Evolutionary conservation across 2,329 filamentous ascomycete species (phyloP), one percentile per base, ranked within the genome.

Genomic region (Cercospora nicotianae): DNA sequence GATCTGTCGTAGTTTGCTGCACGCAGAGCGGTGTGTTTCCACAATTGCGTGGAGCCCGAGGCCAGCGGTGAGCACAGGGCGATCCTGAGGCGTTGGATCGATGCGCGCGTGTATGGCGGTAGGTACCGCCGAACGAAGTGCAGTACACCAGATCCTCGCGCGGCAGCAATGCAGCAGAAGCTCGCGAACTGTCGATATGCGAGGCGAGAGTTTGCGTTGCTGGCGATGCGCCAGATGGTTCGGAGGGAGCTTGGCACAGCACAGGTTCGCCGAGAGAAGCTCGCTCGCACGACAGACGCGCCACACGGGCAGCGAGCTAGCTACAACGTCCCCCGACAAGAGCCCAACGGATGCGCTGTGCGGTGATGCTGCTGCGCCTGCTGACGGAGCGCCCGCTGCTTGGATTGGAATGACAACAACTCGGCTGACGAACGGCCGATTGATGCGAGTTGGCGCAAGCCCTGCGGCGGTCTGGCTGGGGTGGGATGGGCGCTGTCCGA

Each of bases 1-100:
- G 63, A 70, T 68, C 59, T 58, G 70, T 69, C 66, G 70, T 66
- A 70, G 64, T 68, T 66, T 65, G 66, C 67, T 69, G 69, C 68
- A 65, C 48, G 67, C 65, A 66, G 69, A 58, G 66, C 69, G 69
- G 69, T 72, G 69, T 70, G 71, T 69, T 70, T 67, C 60, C 58
- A 62, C 60, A 58, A 31, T 58, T 63, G 65, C 65, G 60, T 64
- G 65, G 67, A 65, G 65, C 65, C 68, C 66, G 39, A 64, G 65
- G 68, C 61, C 55, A 60, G 68, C 68, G 68, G 65, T 69, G 68
- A 69, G 66, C 26, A 45, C 42, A 26, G 28, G 31, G 42, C 63
- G 18, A 65, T 65, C 64, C 67, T 65, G 42, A 57, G 62, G 67
- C 62, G 45, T 36, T 53, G 60, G 60, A 48, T 51, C 60, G 60